phyloP scores from a whole-genome alignment of 192 early-diverging fungal genomes.

The Mortierella claussenii region DNA sequence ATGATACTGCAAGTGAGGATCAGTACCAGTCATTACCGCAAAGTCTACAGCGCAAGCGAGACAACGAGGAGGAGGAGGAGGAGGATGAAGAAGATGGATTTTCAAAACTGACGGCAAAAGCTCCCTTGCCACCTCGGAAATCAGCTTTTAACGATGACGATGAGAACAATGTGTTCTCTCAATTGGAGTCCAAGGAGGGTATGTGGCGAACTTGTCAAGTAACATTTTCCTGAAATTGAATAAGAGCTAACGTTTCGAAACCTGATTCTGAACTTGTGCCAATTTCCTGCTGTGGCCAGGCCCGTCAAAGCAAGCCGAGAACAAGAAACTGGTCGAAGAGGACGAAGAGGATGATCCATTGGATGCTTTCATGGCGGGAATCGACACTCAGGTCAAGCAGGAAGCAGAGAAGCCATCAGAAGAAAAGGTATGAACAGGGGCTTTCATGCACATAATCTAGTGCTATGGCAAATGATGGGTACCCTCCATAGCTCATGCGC shows the following conservation, averaged over 20 bases:
- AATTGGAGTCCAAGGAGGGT: slow-evolving; percentile 30
- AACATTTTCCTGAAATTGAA: not conserved
- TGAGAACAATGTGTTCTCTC: slow-evolving; percentile 38
- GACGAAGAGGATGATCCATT: slow-evolving; percentile 78
- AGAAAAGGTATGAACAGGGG: slow-evolving; percentile 59
- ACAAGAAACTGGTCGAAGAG: too few relatives aligned
- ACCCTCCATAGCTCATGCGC: not conserved
- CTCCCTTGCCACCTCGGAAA: slow-evolving; percentile 32
- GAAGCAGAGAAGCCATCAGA: slow-evolving; percentile 59
- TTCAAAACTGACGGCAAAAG: slow-evolving; percentile 1
- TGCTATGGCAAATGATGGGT: not conserved
- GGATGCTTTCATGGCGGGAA: slow-evolving; percentile 87
- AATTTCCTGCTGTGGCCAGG: not conserved
- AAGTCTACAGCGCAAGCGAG: not conserved
- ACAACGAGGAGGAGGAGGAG: too few relatives aligned
- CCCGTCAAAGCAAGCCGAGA: too few relatives aligned
- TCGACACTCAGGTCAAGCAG: slow-evolving; percentile 63
- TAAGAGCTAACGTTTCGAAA: not conserved
- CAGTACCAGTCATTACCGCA: not conserved
- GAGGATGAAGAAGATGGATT: slow-evolving; percentile 45
- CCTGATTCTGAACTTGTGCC: not conserved
- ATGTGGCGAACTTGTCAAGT: too few relatives aligned
- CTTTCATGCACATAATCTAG: too few relatives aligned
- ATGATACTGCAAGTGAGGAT: not conserved
- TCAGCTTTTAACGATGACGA: slow-evolving; percentile 45